phyloP scores from a whole-genome alignment of 495 filamentous ascomycete species.

The Talaromyces liani region DNA sequence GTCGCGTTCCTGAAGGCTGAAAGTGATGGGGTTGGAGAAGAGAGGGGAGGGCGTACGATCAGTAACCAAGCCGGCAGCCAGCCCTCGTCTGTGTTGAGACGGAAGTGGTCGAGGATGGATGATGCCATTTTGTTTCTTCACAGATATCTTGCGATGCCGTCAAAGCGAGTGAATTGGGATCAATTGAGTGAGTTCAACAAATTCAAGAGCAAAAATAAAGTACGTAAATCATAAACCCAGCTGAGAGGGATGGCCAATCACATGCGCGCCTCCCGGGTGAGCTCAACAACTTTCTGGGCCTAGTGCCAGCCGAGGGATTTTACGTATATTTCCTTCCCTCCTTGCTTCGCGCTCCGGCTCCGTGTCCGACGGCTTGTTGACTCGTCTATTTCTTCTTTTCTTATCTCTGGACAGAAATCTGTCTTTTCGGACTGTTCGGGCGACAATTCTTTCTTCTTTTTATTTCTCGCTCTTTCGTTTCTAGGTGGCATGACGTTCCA shows the following conservation, averaged over 20 bases:
- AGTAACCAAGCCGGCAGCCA: constrained; percentile 61
- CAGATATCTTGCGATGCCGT: neutral
- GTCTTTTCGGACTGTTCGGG: neutral
- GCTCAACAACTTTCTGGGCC: constrained; percentile 6
- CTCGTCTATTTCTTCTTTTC: neutral
- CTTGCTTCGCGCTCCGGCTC: neutral
- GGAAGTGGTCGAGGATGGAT: neutral
- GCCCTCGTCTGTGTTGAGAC: constrained; percentile 50
- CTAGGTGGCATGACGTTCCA: constrained; percentile 3
- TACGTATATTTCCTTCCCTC: constrained; percentile 8
- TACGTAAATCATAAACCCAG: neutral
- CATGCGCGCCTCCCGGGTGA: neutral
- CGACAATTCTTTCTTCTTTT: neutral
- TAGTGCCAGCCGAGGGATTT: neutral
- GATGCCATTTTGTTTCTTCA: neutral
- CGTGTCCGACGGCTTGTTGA: neutral
- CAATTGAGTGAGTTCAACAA: neutral
- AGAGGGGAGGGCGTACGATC: constrained; percentile 34
- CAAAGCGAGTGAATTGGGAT: neutral
- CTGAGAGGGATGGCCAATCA: neutral
- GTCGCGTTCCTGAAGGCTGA: neutral
- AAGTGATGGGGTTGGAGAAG: neutral
- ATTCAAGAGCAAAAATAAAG: neutral
- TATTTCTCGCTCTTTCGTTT: neutral
- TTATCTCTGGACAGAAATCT: neutral